phyloP scores from a whole-genome alignment of 805 yeast species.

The Soucietia sequanensis region DNA sequence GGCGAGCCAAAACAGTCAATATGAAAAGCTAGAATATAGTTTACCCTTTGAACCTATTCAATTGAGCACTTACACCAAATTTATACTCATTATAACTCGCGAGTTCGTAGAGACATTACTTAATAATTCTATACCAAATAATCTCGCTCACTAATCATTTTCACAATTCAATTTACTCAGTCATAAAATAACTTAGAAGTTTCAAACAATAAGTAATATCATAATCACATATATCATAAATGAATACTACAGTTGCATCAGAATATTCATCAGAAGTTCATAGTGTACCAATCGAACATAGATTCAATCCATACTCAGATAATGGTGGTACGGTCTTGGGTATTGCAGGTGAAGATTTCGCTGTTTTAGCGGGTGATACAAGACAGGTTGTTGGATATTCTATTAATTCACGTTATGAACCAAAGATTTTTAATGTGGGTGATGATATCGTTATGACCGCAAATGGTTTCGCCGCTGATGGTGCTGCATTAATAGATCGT shows the following conservation, averaged over 20 bases:
- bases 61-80: too few relatives aligned
- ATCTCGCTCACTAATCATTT: too few relatives aligned
- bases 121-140: too few relatives aligned
- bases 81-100: too few relatives aligned
- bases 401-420: constrained; percentile 89
- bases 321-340: constrained; percentile 98
- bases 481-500: constrained; percentile 75
- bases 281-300: constrained; percentile 76
- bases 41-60: too few relatives aligned
- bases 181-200: background rate
- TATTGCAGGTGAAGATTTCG: constrained; percentile 96
- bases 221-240: background rate
- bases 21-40: too few relatives aligned
- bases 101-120: too few relatives aligned
- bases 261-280: constrained; percentile 60
- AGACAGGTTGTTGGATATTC: constrained; percentile 92
- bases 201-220: background rate
- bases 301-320: constrained; percentile 90
- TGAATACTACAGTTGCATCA: constrained; percentile 51
- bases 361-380: constrained; percentile 97
- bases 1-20: too few relatives aligned
- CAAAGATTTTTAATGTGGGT: constrained; percentile 85
- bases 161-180: too few relatives aligned
- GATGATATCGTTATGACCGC: constrained; percentile 86
- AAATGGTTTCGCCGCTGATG: constrained; percentile 96